Evolutionary conservation across 2,329 filamentous ascomycete genomes (phyloP).

Genomic region (Claviceps pusilla): DNA sequence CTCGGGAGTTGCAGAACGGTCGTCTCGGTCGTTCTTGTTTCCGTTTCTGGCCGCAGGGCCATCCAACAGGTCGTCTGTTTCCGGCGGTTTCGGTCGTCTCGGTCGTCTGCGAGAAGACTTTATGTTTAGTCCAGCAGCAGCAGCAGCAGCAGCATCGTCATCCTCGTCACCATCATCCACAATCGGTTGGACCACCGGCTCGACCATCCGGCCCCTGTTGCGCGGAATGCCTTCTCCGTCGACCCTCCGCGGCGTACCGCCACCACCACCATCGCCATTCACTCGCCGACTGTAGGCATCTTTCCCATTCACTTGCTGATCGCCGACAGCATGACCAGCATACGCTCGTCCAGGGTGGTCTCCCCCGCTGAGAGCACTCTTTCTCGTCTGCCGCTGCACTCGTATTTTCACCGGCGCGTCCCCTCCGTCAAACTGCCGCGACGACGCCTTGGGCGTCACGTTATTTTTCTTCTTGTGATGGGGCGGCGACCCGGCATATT

Average conservation of each 20-base stretch:
- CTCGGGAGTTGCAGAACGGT: background rate
- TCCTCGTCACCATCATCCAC: background rate
- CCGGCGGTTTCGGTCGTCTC: slow-evolving; percentile 23
- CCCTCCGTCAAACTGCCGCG: background rate
- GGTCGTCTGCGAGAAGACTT: slow-evolving; percentile 24
- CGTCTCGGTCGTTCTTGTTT: background rate
- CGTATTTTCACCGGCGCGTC: background rate
- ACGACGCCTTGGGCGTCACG: background rate
- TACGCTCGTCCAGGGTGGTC: background rate
- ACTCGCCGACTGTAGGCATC: background rate
- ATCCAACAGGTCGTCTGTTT: slow-evolving; percentile 4
- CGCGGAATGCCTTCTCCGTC: background rate
- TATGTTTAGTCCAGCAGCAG: slow-evolving; percentile 2
- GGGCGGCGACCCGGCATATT: background rate
- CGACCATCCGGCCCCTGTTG: slow-evolving; percentile 1
- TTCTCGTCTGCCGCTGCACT: background rate
- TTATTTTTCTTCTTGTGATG: background rate
- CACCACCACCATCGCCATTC: background rate
- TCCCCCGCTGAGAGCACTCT: background rate
- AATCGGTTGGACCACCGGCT: background rate
- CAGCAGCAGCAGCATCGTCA: background rate
- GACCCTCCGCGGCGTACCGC: background rate
- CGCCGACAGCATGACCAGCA: background rate
- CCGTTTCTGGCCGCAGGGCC: background rate
- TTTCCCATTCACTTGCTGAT: background rate